Evolutionary conservation across 2,329 filamentous ascomycete species (phyloP).

Genomic region (Aspergillus vadensis): DNA sequence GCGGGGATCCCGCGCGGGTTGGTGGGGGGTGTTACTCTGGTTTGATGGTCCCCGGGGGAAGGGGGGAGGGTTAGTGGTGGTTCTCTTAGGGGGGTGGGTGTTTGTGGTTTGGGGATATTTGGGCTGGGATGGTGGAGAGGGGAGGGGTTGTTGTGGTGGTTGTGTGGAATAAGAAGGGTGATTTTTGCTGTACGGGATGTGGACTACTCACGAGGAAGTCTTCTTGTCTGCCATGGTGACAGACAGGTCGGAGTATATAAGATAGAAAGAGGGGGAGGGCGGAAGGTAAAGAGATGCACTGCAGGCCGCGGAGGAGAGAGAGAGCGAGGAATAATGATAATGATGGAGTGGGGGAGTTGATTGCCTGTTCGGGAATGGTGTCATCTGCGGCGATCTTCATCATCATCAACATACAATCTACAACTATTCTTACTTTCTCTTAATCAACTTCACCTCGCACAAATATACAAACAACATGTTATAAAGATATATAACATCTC

Average conservation of each 20-base stretch:
- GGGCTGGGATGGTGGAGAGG: neutral
- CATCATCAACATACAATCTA: constrained; percentile 6
- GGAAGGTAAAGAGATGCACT: constrained; percentile 6
- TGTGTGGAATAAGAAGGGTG: neutral
- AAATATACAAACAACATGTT: neutral
- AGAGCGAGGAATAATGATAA: neutral
- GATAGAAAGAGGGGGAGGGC: neutral
- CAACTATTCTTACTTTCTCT: constrained; percentile 11
- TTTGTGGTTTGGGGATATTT: neutral
- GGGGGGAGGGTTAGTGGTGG: neutral
- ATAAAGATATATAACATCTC: too few relatives aligned
- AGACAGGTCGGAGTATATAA: constrained; percentile 8
- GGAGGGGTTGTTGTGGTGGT: neutral
- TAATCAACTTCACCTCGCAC: neutral
- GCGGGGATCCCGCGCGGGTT: constrained; percentile 51
- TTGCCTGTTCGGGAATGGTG: constrained; percentile 31
- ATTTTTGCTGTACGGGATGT: neutral
- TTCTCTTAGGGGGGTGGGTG: neutral
- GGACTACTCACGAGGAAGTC: constrained; percentile 27
- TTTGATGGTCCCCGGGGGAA: constrained; percentile 11
- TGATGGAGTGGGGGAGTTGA: constrained; percentile 21
- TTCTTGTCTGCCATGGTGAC: constrained; percentile 37
- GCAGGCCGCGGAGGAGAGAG: neutral
- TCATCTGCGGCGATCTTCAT: neutral
- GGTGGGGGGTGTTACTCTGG: constrained; percentile 35